Conservation (phyloP, 441 rosid species). For the Pelargonium citronellum region DNA sequence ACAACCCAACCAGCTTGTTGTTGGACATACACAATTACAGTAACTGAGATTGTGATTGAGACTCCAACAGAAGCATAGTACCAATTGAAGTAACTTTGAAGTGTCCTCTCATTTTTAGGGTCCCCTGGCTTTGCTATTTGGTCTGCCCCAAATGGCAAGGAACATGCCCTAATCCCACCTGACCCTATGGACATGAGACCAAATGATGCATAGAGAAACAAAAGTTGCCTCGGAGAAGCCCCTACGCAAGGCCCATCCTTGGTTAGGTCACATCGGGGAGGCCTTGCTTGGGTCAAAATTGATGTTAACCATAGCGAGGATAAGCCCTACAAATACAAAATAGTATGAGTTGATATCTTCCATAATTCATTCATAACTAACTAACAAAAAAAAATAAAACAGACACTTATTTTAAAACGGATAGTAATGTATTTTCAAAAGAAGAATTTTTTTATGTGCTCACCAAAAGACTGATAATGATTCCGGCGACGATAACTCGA, state of each 20-base stretch:
- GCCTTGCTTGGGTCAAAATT: constrained; percentile 51
- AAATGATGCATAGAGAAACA: constrained; percentile 45
- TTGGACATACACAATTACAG: constrained; percentile 75
- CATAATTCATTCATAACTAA: no score
- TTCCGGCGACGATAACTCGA: no score
- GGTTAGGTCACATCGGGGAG: constrained; percentile 40
- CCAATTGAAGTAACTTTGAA: constrained; percentile 83
- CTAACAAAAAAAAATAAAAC: no score
- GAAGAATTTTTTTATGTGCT: no score
- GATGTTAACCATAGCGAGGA: constrained; percentile 58
- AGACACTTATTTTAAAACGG: no score
- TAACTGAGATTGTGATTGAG: constrained; percentile 55
- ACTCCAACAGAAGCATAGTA: constrained; percentile 68
- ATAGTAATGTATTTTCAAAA: no score
- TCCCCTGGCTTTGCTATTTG: constrained; percentile 56
- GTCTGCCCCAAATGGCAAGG: constrained; percentile 30
- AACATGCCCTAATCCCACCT: constrained; percentile 81
- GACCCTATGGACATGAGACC: constrained; percentile 70
- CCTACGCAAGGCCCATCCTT: constrained; percentile 42
- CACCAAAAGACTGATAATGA: no score
- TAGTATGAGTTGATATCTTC: no score
- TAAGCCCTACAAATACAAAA: no score
- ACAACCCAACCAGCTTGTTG: constrained; percentile 66
- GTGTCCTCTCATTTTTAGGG: constrained; percentile 54
- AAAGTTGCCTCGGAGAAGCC: constrained; percentile 34